These are phyloP conservation scores for Zymoseptoria ardabiliae DNA, from an alignment of 2,329 filamentous ascomycete genomes.

Conservation along the genomic window DNA sequence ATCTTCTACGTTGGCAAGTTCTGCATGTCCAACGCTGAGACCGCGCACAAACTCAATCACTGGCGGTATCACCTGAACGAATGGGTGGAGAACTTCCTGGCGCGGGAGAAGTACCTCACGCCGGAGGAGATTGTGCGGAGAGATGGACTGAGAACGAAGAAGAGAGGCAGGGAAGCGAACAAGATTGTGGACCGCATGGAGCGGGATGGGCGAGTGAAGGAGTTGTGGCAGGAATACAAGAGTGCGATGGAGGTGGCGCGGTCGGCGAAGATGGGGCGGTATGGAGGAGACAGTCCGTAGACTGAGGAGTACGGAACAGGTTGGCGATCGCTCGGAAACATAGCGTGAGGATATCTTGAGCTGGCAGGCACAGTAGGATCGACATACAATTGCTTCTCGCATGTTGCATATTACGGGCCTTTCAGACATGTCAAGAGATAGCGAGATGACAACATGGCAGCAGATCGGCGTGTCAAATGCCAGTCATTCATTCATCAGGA, in stretches of 20 bases:
- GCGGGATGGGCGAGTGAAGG: slow-evolving; percentile 49
- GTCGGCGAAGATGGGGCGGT: slow-evolving; percentile 37
- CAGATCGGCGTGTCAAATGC: too few relatives aligned
- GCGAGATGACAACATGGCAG: too few relatives aligned
- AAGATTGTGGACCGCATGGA: slow-evolving; percentile 60
- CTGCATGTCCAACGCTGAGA: slow-evolving; percentile 58
- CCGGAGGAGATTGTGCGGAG: slow-evolving; percentile 53
- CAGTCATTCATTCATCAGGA: too few relatives aligned
- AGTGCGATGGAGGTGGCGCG: slow-evolving; percentile 53
- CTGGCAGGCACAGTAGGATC: too few relatives aligned
- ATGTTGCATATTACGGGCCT: too few relatives aligned
- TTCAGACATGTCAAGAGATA: too few relatives aligned
- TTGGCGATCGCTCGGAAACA: too few relatives aligned
- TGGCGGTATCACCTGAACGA: slow-evolving; percentile 70
- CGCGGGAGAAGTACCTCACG: slow-evolving; percentile 50
- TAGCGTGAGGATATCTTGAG: too few relatives aligned
- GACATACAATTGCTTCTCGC: too few relatives aligned
- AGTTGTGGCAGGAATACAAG: slow-evolving; percentile 60
- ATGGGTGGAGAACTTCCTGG: slow-evolving; percentile 59
- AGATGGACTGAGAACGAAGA: slow-evolving; percentile 53
- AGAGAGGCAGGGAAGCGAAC: slow-evolving; percentile 54
- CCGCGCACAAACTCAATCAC: slow-evolving; percentile 64
- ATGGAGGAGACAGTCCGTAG: neutral
- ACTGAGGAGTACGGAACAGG: too few relatives aligned
- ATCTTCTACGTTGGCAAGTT: slow-evolving; percentile 50